Evolutionary conservation across 2,329 filamentous ascomycete species (phyloP).

Genomic region (Scorias spongiosa): DNA sequence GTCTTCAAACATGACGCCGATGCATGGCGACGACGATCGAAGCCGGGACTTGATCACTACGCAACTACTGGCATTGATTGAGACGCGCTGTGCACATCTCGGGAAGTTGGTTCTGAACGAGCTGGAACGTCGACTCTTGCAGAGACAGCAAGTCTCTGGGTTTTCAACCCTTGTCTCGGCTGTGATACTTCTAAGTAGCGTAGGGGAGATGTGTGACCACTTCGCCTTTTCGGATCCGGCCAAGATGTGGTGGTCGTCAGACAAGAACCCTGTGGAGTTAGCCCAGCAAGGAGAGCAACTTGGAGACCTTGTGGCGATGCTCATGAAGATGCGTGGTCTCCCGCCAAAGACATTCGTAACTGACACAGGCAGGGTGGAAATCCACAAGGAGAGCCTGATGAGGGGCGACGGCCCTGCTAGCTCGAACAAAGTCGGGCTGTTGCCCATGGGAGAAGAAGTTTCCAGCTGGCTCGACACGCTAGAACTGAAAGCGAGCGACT

Average conservation of each 20-base stretch:
- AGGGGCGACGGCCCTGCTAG: conserved; percentile 1
- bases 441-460: conserved; percentile 5
- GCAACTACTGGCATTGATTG: conserved; percentile 40
- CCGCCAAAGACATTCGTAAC: conserved; percentile 24
- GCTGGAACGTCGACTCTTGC: conserved; percentile 43
- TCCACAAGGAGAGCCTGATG: conserved; percentile 4
- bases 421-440: conserved; percentile 3
- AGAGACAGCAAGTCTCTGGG: conserved; percentile 39
- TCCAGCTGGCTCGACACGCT: conserved; percentile 10
- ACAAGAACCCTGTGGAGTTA: conserved; percentile 36
- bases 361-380: conserved; percentile 21
- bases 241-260: conserved; percentile 14
- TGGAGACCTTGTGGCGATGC: conserved; percentile 40
- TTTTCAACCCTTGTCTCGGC: conserved; percentile 46
- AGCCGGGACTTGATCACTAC: conserved; percentile 33
- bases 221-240: conserved; percentile 21
- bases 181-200: conserved; percentile 42
- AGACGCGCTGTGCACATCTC: conserved; percentile 38
- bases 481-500: conserved; percentile 4
- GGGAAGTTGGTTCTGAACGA: conserved; percentile 43
- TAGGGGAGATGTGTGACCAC: conserved; percentile 44
- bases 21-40: neutral
- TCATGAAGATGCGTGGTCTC: conserved; percentile 41
- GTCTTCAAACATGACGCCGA: neutral
- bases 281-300: conserved; percentile 43